These are phyloP conservation scores for Suaeda aralocaspica DNA, from an alignment of 148 eudicot genomes.

Conservation along the genomic window DNA sequence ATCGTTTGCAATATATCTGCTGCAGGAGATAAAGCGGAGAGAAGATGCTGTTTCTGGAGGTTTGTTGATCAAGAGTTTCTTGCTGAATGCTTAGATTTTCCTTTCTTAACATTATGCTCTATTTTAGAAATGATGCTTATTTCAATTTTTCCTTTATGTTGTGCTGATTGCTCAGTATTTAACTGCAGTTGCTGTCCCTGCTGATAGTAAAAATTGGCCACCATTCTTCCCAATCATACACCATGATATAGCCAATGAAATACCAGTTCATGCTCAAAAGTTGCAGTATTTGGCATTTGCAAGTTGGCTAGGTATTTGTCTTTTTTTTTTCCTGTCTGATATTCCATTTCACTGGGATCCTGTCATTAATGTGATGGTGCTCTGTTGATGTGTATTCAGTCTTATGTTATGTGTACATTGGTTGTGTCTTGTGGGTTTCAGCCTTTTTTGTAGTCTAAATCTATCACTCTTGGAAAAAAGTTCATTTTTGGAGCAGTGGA, in stretches of 20 bases:
- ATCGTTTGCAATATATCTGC: conserved; percentile 7
- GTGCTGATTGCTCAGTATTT: conserved; percentile 12
- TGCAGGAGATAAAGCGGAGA: conserved; percentile 49
- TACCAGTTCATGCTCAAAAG: conserved; percentile 53
- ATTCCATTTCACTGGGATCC: not conserved
- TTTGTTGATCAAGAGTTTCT: conserved; percentile 1
- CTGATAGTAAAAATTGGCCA: conserved; percentile 45
- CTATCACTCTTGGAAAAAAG: not conserved
- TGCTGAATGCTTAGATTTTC: not conserved
- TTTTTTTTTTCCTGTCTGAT: not conserved
- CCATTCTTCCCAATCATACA: conserved; percentile 49
- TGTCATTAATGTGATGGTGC: not conserved
- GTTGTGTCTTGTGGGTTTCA: not conserved
- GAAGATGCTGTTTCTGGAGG: conserved; percentile 47
- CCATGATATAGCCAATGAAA: conserved; percentile 51
- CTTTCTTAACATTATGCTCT: not conserved
- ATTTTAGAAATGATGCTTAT: not conserved
- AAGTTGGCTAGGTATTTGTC: conserved; percentile 46
- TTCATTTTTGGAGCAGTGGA: not conserved
- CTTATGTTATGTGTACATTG: not conserved
- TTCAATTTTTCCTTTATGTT: not conserved
- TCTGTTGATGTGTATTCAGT: not conserved
- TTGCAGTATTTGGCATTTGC: conserved; percentile 56
- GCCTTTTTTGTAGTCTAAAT: not conserved
- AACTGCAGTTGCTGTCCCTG: conserved; percentile 34